A percentile compares a stretch with the other conserved stretches of the same genome.
These are phyloP conservation scores for Aspergillus sp. DNA, from an alignment of 2,329 filamentous ascomycete genomes.

Conservation along the genomic window DNA sequence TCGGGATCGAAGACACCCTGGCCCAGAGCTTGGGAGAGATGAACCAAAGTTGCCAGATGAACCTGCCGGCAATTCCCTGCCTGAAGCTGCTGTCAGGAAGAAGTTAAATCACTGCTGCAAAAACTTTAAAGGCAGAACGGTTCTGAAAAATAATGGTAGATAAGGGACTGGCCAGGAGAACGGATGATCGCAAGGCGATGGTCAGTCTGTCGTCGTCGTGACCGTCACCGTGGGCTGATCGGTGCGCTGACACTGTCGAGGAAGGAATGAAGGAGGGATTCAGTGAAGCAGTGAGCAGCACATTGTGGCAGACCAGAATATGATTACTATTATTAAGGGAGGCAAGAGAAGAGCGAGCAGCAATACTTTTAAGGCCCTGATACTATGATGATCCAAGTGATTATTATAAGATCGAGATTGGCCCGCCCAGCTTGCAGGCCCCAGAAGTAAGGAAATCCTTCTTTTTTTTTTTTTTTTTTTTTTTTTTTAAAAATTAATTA, in stretches of 20 bases:
- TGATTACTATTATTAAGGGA: neutral
- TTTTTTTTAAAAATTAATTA: neutral
- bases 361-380: neutral
- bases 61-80: slow-evolving; percentile 31
- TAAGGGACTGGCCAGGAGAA: neutral
- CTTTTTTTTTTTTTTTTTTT: slow-evolving; percentile 3
- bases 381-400: neutral
- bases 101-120: slow-evolving; percentile 6
- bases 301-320: neutral
- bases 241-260: neutral
- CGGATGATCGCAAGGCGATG: neutral
- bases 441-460: slow-evolving; percentile 11
- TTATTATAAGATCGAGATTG: slow-evolving; percentile 9
- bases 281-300: slow-evolving; percentile 1
- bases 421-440: slow-evolving; percentile 4
- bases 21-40: too few relatives aligned
- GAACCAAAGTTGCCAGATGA: slow-evolving; percentile 2
- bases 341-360: slow-evolving; percentile 3
- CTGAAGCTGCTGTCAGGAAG: slow-evolving; percentile 16
- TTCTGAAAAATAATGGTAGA: neutral
- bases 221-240: too few relatives aligned
- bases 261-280: neutral
- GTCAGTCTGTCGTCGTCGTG: too few relatives aligned
- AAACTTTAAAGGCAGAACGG: neutral
- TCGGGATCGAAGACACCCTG: slow-evolving; percentile 19